Percentiles rank a stretch among this genome's conserved stretches.
These are phyloP conservation scores for Penicillium hesseltinei DNA, from an alignment of 2,329 filamentous ascomycete genomes.

Conservation along the genomic window DNA sequence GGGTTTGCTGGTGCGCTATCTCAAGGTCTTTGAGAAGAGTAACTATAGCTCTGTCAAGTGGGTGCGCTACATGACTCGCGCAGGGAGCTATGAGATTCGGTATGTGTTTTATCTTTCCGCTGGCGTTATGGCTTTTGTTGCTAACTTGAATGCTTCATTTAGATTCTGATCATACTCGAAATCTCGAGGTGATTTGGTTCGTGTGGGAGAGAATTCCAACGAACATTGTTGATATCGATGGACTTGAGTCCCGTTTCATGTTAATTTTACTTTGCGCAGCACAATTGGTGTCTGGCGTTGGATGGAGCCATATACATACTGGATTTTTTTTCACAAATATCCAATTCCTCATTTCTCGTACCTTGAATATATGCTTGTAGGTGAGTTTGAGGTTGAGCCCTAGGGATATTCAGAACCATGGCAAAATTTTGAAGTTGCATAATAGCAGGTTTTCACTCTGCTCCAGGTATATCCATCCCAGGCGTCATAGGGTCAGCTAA, in stretches of 20 bases:
- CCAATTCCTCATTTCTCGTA: neutral
- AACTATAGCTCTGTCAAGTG: constrained; percentile 99
- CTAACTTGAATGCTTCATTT: neutral
- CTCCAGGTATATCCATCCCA: neutral
- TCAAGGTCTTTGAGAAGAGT: constrained; percentile 99
- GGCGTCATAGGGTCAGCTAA: neutral
- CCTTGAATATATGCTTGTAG: neutral
- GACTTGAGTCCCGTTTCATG: neutral
- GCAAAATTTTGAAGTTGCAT: neutral
- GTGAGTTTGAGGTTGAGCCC: neutral
- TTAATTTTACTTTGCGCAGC: constrained; percentile 15
- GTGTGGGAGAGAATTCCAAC: neutral
- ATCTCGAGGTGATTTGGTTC: neutral
- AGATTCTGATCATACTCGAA: constrained; percentile 11
- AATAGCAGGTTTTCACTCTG: neutral
- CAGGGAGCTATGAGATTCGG: constrained; percentile 96
- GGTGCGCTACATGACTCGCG: constrained; percentile 98
- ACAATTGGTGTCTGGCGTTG: constrained; percentile 32
- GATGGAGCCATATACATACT: constrained; percentile 18
- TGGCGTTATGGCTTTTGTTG: neutral
- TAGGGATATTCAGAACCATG: neutral
- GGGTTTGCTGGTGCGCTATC: constrained; percentile 83
- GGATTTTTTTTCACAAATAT: constrained; percentile 3
- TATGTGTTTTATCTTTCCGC: constrained; percentile 39
- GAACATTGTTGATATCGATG: constrained; percentile 1